Conservation (phyloP, 2,329 filamentous ascomycete genomes). For the Balansia obtecta region DNA sequence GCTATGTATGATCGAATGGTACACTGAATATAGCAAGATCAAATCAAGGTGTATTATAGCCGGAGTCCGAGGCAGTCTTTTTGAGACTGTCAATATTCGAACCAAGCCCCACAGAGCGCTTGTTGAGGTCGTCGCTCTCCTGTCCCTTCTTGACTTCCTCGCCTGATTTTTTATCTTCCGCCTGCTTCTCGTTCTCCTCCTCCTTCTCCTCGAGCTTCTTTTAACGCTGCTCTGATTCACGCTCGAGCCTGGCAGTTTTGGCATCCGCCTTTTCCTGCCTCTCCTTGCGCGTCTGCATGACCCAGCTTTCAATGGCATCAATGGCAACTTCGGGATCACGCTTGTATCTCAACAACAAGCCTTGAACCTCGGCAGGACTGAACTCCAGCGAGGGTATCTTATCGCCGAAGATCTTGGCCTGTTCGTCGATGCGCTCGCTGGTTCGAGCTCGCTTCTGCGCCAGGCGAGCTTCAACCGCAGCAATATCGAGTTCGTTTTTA, state of each 20-base stretch:
- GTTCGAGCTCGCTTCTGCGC: constrained; percentile 22
- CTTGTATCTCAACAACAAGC: constrained; percentile 45
- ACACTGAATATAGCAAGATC: too few relatives aligned
- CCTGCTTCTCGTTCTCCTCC: constrained; percentile 7
- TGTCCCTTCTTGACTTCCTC: constrained; percentile 1
- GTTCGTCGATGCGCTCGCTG: constrained; percentile 26
- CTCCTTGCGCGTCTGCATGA: constrained; percentile 34
- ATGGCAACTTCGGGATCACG: constrained; percentile 36
- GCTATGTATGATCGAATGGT: background rate
- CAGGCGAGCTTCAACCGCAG: constrained; percentile 16
- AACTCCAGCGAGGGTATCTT: constrained; percentile 43
- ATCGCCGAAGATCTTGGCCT: constrained; percentile 36
- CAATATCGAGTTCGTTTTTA: constrained; percentile 15
- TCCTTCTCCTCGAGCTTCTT: too few relatives aligned
- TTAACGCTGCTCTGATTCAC: constrained; percentile 11
- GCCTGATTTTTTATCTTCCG: background rate
- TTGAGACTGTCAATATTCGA: constrained; percentile 2
- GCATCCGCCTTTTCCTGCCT: constrained; percentile 29
- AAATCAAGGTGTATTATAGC: constrained; percentile 18
- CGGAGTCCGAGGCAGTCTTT: constrained; percentile 21
- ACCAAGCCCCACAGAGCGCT: background rate
- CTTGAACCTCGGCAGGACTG: constrained; percentile 49
- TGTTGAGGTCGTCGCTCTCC: background rate
- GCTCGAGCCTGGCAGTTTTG: constrained; percentile 13
- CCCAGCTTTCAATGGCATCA: constrained; percentile 33